Conservation (phyloP, 352 stramenopile species). For the Phytophthora tentaculata region DNA sequence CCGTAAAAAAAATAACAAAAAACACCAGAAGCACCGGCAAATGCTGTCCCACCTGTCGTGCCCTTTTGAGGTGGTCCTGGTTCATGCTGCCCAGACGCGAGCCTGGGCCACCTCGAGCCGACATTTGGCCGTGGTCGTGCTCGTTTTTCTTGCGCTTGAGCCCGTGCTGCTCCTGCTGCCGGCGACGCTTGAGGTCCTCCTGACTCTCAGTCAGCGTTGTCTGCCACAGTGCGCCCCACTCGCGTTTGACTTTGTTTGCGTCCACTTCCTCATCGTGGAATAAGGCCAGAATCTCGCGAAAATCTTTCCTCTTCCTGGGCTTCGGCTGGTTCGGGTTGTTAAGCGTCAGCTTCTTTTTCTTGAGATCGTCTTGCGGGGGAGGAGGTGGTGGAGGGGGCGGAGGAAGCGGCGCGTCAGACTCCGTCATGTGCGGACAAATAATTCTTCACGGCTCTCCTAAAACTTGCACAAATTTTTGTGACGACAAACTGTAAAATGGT, state of each 20-base stretch:
- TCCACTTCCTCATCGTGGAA: constrained; percentile 54
- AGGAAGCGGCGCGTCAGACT: constrained; percentile 35
- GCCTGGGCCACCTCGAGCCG: constrained; percentile 5
- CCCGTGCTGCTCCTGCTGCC: constrained; percentile 43
- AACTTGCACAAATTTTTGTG: no score
- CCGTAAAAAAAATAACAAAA: constrained; percentile 1
- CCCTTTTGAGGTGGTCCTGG: constrained; percentile 57
- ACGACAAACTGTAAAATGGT: no score
- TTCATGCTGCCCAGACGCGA: constrained; percentile 25
- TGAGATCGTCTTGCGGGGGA: constrained; percentile 39
- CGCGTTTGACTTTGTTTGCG: constrained; percentile 13
- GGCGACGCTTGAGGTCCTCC: constrained; percentile 61
- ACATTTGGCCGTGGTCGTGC: constrained; percentile 25
- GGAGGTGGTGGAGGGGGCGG: constrained; percentile 47
- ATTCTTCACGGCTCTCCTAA: no score
- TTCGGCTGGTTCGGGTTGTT: constrained; percentile 15
- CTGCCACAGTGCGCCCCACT: constrained; percentile 58
- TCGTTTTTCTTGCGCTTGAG: constrained; percentile 43
- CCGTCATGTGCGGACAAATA: not conserved
- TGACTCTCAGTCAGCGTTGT: constrained; percentile 62
- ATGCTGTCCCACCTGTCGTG: constrained; percentile 47
- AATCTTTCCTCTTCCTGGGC: constrained; percentile 59
- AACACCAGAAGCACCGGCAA: not conserved
- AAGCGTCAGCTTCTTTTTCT: constrained; percentile 23
- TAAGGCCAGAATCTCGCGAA: constrained; percentile 69